These are phyloP conservation scores for Fusarium foetens DNA, from an alignment of 2,329 filamentous ascomycete genomes.

Conservation along the genomic window DNA sequence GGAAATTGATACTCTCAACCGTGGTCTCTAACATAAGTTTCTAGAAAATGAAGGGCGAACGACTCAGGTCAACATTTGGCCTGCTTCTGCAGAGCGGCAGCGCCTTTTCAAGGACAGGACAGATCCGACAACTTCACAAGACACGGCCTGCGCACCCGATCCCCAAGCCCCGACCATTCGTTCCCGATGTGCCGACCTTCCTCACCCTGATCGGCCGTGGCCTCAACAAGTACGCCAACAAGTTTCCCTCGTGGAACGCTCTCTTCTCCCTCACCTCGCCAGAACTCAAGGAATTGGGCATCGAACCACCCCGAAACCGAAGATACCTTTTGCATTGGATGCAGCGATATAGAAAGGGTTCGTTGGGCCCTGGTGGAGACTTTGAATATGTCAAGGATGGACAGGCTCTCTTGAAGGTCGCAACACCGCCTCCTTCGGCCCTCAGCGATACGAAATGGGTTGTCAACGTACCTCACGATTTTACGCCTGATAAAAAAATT, in stretches of 20 bases:
- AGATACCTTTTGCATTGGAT: conserved; percentile 90
- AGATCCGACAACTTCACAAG: conserved; percentile 58
- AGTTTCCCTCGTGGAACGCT: conserved; percentile 90
- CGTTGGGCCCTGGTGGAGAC: conserved; percentile 85
- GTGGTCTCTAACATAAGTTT: conserved; percentile 11
- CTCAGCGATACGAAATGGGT: conserved; percentile 61
- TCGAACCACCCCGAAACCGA: conserved; percentile 85
- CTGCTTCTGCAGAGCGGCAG: conserved; percentile 47
- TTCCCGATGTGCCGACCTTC: conserved; percentile 87
- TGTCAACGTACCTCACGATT: conserved; percentile 63
- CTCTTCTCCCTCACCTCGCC: conserved; percentile 83
- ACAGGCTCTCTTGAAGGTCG: conserved; percentile 62
- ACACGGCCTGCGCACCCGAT: conserved; percentile 53
- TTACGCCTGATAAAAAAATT: conserved; percentile 45
- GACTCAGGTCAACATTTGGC: conserved; percentile 48
- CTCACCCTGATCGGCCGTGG: conserved; percentile 90
- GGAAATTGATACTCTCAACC: accelerated
- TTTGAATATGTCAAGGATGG: conserved; percentile 74
- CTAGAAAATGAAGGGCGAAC: conserved; percentile 48
- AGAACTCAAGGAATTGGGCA: conserved; percentile 83
- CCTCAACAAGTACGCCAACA: conserved; percentile 82
- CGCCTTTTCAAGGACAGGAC: conserved; percentile 47
- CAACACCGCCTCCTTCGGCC: conserved; percentile 52
- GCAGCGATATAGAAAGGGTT: conserved; percentile 81
- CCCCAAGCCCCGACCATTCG: conserved; percentile 82